Evolutionary conservation across 495 filamentous ascomycete species (phyloP).

Genomic region (Penicillium crystallinum): DNA sequence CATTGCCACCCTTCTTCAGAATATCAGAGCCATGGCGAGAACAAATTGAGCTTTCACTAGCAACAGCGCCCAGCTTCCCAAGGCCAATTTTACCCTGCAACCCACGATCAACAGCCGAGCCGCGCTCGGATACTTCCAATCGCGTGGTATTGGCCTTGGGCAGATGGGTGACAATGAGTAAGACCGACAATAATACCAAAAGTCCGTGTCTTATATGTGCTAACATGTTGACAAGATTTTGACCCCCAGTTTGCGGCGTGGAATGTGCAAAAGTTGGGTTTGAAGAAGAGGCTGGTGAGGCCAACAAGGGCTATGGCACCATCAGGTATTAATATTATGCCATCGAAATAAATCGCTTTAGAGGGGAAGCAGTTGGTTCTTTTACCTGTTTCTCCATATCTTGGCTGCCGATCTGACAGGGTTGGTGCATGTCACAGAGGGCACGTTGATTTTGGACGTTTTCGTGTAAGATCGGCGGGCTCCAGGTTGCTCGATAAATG

Average conservation of each 20-base stretch:
- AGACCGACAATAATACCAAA: conserved; percentile 15
- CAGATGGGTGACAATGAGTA: conserved; percentile 21
- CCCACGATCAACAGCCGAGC: neutral
- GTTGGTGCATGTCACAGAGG: neutral
- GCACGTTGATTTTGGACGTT: neutral
- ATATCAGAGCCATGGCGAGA: conserved; percentile 71
- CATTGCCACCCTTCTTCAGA: conserved; percentile 64
- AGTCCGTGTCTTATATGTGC: conserved; percentile 15
- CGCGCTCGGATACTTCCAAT: conserved; percentile 12
- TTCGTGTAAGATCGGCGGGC: neutral
- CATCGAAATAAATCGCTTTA: neutral
- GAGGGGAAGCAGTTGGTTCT: conserved; percentile 4
- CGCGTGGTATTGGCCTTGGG: conserved; percentile 22
- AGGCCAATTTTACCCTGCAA: conserved; percentile 12
- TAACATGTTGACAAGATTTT: conserved; percentile 7
- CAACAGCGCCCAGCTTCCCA: conserved; percentile 64
- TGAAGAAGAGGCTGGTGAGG: neutral
- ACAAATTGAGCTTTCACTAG: conserved; percentile 70
- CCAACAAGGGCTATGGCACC: conserved; percentile 2
- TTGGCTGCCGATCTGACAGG: conserved; percentile 9
- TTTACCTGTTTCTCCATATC: conserved; percentile 38
- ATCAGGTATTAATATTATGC: neutral
- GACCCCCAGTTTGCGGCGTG: too few species aligned
- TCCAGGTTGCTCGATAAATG: neutral
- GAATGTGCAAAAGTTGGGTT: neutral